Conservation (phyloP, 2,329 filamentous ascomycete species). For the Colletotrichum lini region DNA sequence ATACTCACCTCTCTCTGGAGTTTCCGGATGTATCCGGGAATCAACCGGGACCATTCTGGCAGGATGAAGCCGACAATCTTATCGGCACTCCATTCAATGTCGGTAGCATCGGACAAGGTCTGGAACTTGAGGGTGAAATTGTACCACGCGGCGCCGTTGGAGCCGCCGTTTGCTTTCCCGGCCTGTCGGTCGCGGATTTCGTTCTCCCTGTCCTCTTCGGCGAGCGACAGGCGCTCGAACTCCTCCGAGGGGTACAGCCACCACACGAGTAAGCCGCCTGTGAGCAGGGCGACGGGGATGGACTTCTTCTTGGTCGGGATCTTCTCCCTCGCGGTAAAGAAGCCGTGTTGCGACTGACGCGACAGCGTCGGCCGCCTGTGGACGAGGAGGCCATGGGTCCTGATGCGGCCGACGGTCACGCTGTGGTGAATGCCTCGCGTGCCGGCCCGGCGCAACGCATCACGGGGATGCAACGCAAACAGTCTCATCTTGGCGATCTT, state of each 20-base stretch:
- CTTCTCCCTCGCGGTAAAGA: constrained; percentile 43
- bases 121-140: constrained; percentile 64
- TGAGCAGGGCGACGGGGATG: constrained; percentile 53
- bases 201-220: constrained; percentile 31
- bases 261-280: constrained; percentile 58
- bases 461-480: constrained; percentile 21
- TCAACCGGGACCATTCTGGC: constrained; percentile 83
- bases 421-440: constrained; percentile 35
- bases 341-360: constrained; percentile 41
- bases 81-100: constrained; percentile 71
- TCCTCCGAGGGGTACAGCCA: constrained; percentile 61
- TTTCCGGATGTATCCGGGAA: constrained; percentile 85
- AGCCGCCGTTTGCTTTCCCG: constrained; percentile 45
- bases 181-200: constrained; percentile 36
- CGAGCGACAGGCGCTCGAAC: constrained; percentile 54
- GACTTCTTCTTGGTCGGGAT: constrained; percentile 44
- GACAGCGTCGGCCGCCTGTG: constrained; percentile 28
- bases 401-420: constrained; percentile 35
- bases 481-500: constrained; percentile 36
- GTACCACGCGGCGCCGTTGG: constrained; percentile 60
- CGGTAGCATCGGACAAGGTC: constrained; percentile 67
- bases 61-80: constrained; percentile 79
- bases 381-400: constrained; percentile 30
- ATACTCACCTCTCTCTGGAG: constrained; percentile 77
- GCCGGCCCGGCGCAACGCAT: constrained; percentile 15